Evolutionary conservation across 441 rosid species (phyloP), one percentile per base, ranked within the genome.

Genomic region (Eruca vesicaria): DNA sequence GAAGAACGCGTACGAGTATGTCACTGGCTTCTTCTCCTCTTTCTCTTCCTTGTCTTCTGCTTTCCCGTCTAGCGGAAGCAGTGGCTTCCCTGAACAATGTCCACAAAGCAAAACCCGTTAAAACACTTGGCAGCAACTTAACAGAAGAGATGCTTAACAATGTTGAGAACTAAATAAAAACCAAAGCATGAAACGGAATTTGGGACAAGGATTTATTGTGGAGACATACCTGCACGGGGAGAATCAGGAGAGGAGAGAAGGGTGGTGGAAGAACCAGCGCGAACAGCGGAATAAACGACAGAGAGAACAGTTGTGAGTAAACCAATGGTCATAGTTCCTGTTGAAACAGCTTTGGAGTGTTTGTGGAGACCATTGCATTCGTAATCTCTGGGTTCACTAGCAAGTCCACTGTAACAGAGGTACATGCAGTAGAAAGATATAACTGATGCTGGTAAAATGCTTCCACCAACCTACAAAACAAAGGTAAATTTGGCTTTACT

Each of bases 1-100:
- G 93, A 94, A 94, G 88, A 94, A 94, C 21, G 98, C 79, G 43
- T 94, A 94, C 11, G 98, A 94, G 82, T 94, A 94, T 2, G 99
- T 62, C 32, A 94, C 98, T 20, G 96, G 89, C 81, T 86, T 92
- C 61, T 86, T 74, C 63, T 82, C 82, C 68, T 89, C 97, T 73
- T 90, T 86, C 79, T 90, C 97, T 75, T 89, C 92, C 28, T 79
- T 60, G 75, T 89, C 90, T 6, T 81, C 97, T 23, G 78, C 66
- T 81, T 89, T 90, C 77, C 69, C 84, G 52, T 94, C 97, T 85
- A 94, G 36, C 56, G 97, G 99, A 77, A 94, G 91, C 63, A 92
- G 82, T 14, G 99, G 93, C 85, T 92, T 92, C 32, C 84, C 97
- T 63, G 82, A 59, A 84, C 74, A 79, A 48, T 73, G 74, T 75